Conservation (phyloP, 2,329 filamentous ascomycete genomes). For the Bipolaris victoriae region DNA sequence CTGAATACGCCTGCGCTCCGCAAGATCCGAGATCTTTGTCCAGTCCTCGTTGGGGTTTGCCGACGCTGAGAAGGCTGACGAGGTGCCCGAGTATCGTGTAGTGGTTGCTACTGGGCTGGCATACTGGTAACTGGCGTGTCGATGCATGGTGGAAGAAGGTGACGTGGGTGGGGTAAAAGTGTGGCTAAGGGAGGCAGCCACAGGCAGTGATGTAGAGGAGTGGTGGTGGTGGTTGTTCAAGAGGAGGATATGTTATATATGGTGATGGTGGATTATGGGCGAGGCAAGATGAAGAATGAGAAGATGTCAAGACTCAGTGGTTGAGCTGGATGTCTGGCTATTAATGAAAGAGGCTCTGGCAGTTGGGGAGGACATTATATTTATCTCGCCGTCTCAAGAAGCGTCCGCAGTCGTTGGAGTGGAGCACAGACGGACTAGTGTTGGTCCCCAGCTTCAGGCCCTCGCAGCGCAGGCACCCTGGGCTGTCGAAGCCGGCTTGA, state of each 20-base stretch:
- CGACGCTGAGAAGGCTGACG: conserved; percentile 92
- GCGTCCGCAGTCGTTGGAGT: conserved; percentile 36
- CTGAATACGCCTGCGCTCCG: conserved; percentile 91
- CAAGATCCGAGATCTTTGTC: conserved; percentile 98
- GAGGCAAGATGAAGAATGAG: neutral
- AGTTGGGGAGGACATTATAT: conserved; percentile 37
- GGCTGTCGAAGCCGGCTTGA: conserved; percentile 28
- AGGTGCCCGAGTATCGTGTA: conserved; percentile 76
- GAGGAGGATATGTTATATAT: neutral
- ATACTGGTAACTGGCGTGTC: conserved; percentile 54
- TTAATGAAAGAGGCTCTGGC: conserved; percentile 28
- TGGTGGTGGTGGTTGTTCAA: neutral
- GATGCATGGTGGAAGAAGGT: conserved; percentile 48
- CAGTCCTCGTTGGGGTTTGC: conserved; percentile 97
- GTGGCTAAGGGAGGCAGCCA: conserved; percentile 31
- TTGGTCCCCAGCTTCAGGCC: conserved; percentile 41
- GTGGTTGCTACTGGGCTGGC: conserved; percentile 48
- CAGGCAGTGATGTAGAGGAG: conserved; percentile 5
- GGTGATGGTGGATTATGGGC: neutral
- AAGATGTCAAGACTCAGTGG: conserved; percentile 22
- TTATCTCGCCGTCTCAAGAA: conserved; percentile 35
- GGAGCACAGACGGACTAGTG: conserved; percentile 38
- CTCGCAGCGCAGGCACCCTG: conserved; percentile 37
- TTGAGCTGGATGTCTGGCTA: conserved; percentile 21
- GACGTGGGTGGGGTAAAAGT: conserved; percentile 17